These are phyloP conservation scores for Metarhizium rileyi DNA, from an alignment of 2,329 filamentous ascomycete genomes.

Conservation along the genomic window DNA sequence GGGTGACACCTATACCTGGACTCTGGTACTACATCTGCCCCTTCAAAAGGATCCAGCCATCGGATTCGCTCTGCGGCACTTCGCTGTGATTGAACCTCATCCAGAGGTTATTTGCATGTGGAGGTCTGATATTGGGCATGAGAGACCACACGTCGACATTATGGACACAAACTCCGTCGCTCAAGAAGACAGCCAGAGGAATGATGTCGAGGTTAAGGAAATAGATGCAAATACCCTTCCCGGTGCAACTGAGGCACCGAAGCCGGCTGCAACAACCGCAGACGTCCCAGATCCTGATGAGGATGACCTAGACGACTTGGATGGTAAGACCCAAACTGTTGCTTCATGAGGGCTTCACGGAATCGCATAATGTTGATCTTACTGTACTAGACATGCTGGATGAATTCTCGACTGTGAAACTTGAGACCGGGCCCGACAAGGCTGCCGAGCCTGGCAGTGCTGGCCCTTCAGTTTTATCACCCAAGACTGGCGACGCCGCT, in stretches of 20 bases:
- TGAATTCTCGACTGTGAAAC: conserved; percentile 65
- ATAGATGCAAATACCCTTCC: conserved; percentile 7
- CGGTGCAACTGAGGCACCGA: conserved; percentile 2
- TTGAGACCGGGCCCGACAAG: conserved; percentile 24
- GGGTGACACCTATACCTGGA: not conserved
- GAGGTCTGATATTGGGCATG: conserved; percentile 8
- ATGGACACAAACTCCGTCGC: conserved; percentile 13
- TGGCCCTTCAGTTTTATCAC: conserved; percentile 21
- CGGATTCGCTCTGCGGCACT: not conserved
- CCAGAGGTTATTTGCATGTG: conserved; percentile 8
- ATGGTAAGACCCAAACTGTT: conserved; percentile 45
- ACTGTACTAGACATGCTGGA: conserved; percentile 70
- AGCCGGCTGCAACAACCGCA: conserved; percentile 20
- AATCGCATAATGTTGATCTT: conserved; percentile 3
- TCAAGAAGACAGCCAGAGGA: conserved; percentile 14
- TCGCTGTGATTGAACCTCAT: not conserved
- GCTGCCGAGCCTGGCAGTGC: conserved; percentile 13
- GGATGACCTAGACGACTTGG: conserved; percentile 83
- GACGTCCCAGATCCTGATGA: conserved; percentile 83
- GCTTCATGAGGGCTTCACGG: not conserved
- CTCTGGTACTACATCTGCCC: not conserved
- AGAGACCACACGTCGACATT: not conserved
- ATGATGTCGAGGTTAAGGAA: conserved; percentile 13
- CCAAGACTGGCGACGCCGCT: conserved; percentile 21
- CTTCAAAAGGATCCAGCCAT: not conserved